Conservation (phyloP, 192 early-diverging fungal genomes). For the Geranomyces variabilis region DNA sequence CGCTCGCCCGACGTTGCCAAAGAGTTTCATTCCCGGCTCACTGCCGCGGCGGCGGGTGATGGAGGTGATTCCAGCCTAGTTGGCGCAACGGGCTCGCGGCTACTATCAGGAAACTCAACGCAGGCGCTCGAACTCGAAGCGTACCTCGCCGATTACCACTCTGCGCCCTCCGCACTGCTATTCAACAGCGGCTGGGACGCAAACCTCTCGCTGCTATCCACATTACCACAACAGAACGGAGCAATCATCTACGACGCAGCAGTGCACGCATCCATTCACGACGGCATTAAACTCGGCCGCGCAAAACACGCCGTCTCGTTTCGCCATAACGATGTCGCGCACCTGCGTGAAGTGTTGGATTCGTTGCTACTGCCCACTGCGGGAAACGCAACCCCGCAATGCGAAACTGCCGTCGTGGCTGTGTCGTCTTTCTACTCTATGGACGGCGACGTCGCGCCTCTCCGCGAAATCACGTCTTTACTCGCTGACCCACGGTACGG, state of each 20-base stretch:
- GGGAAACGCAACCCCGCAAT: slow-evolving; percentile 24
- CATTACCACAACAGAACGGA: slow-evolving; percentile 65
- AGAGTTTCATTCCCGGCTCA: slow-evolving; percentile 31
- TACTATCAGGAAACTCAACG: slow-evolving; percentile 72
- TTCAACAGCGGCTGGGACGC: slow-evolving; percentile 92
- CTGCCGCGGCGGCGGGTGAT: neutral
- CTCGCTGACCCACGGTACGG: slow-evolving; percentile 34
- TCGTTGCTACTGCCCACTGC: slow-evolving; percentile 9
- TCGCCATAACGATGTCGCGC: slow-evolving; percentile 66
- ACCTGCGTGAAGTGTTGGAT: slow-evolving; percentile 50
- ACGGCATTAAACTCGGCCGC: slow-evolving; percentile 66
- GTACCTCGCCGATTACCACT: slow-evolving; percentile 65
- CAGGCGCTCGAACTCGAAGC: slow-evolving; percentile 67
- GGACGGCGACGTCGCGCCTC: slow-evolving; percentile 78
- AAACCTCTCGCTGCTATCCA: slow-evolving; percentile 70
- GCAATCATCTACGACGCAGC: slow-evolving; percentile 72
- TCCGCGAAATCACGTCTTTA: slow-evolving; percentile 64
- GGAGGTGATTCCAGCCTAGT: slow-evolving; percentile 11
- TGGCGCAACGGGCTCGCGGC: slow-evolving; percentile 78
- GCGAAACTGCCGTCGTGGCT: slow-evolving; percentile 66
- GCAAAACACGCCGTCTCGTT: slow-evolving; percentile 47
- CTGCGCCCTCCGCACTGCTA: slow-evolving; percentile 61
- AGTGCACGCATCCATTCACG: slow-evolving; percentile 83
- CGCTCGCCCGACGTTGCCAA: slow-evolving; percentile 42
- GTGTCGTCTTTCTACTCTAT: slow-evolving; percentile 82